These are phyloP conservation scores for Candida vaughaniae DNA, from an alignment of 805 yeast species.

Conservation along the genomic window DNA sequence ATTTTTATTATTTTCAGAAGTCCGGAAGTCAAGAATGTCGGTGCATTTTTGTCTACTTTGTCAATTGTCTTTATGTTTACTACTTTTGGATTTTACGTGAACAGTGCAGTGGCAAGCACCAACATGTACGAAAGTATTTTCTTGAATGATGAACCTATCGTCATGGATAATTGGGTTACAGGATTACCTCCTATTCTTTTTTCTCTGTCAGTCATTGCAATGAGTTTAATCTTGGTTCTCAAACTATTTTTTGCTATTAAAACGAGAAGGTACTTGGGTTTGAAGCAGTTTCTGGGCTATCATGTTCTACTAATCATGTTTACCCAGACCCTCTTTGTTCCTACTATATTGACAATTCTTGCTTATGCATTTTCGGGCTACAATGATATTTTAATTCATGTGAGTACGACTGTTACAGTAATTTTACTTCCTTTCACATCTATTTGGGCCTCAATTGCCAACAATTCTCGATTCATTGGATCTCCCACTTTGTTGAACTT, in stretches of 20 bases:
- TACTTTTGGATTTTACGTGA: constrained; percentile 59
- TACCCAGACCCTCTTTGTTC: constrained; percentile 76
- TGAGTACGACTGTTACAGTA: constrained; percentile 11
- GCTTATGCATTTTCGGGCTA: constrained; percentile 28
- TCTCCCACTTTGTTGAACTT: constrained; percentile 10
- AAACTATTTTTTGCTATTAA: constrained; percentile 70
- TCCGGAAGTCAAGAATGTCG: constrained; percentile 47
- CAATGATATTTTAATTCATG: constrained; percentile 12
- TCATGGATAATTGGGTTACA: constrained; percentile 31
- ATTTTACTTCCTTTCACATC: constrained; percentile 79
- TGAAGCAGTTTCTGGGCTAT: constrained; percentile 77
- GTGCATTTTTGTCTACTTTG: constrained; percentile 35
- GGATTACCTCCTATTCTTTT: constrained; percentile 63
- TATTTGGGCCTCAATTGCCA: constrained; percentile 81
- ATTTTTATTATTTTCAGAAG: constrained; percentile 65
- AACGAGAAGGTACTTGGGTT: constrained; percentile 73
- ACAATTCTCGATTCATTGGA: constrained; percentile 29
- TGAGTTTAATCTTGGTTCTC: constrained; percentile 57
- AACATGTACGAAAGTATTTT: constrained; percentile 24
- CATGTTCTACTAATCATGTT: constrained; percentile 81
- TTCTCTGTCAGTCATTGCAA: constrained; percentile 63
- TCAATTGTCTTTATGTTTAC: constrained; percentile 39
- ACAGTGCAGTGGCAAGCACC: constrained; percentile 47
- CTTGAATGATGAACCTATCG: constrained; percentile 3
- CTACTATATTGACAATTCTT: constrained; percentile 65